Base-by-base conservation (phyloP, 1,284 basidiomycete species). In the Grifola frondosa region DNA sequence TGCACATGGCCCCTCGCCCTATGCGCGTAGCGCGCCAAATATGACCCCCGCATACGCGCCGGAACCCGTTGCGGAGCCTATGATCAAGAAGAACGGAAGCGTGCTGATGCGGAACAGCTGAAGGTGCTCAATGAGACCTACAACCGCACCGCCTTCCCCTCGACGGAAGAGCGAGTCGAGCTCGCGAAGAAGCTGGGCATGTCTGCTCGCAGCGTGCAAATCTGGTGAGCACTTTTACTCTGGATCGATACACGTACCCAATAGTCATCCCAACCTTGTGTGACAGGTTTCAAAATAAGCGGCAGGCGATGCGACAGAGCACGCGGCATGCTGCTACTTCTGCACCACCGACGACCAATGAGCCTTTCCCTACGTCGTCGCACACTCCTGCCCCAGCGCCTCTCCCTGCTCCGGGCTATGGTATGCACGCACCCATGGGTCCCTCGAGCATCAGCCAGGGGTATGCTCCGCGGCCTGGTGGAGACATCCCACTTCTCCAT, bases 1-100 rank as follows among this genome's bases (percentile, higher is more conserved):
- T 22, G 52, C 50, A 8, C 61, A 64, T 29, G 67, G 69, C 5
- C 51, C 62, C 28, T 65, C 68, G 21, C 73, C 74, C 15, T 76
- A 75, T 44, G 60, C 70, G 33, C 66, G 74, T 49, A 39, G 58
- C 40, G n/a, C n/a, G n/a, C n/a, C n/a, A n/a, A n/a, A n/a, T 62
- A 28, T 70, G 75, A 21, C 70, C 77, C n/a, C 70, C 70, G 49
- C 57, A 30, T 59, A 59, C 48, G 48, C 53, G 10, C 54, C 49
- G 8, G 57, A 58, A 17, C 44, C 58, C n/a, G 60, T 62, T 40
- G 37, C 70, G 33, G 85, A 85, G 57, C 77, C 84, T 15, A 69
- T 74, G 20, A 79, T 88, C 55, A 91, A 91, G 73, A 90, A 89
- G 71, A 91, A 91, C 78, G 88, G 61, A 88, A 88, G 70, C 79